A percentile compares a stretch with the other conserved stretches of the same genome.
Evolutionary conservation across 2,329 filamentous ascomycete species (phyloP).

Genomic region (Colletotrichum musae): DNA sequence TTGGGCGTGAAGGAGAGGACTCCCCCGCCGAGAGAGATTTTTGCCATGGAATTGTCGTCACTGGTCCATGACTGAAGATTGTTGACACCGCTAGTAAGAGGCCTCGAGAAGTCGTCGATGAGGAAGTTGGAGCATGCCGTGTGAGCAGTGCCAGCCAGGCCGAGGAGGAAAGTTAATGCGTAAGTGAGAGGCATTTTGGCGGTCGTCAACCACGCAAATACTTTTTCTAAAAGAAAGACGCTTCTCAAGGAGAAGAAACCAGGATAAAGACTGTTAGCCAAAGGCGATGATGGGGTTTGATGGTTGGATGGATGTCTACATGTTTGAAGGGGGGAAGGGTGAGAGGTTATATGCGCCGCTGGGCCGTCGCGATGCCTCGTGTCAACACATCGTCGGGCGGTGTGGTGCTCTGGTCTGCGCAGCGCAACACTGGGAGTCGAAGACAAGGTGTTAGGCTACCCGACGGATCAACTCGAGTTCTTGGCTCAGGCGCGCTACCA

Average conservation of each 20-base stretch:
- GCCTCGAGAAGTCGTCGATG: conserved; percentile 52
- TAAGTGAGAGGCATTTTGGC: conserved; percentile 14
- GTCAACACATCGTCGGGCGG: too few relatives aligned
- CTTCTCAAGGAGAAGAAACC: conserved; percentile 2
- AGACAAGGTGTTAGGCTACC: background rate
- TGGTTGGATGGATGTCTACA: background rate
- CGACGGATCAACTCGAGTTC: background rate
- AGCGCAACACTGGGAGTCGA: background rate
- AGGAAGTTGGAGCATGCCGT: conserved; percentile 49
- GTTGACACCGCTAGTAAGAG: conserved; percentile 49
- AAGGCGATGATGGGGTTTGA: background rate
- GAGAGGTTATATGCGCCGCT: background rate
- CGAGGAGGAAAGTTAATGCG: conserved; percentile 18
- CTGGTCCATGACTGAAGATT: conserved; percentile 53
- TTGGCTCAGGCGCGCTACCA: conserved; percentile 12
- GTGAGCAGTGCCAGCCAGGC: conserved; percentile 37
- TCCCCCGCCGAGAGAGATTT: conserved; percentile 55
- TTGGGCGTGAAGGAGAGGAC: conserved; percentile 65
- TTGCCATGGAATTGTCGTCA: conserved; percentile 64
- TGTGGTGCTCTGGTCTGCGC: too few relatives aligned
- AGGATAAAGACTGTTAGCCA: conserved; percentile 7
- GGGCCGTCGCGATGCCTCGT: background rate
- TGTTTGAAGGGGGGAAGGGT: too few relatives aligned
- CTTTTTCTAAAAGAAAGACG: conserved; percentile 10
- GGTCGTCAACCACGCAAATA: background rate